These are phyloP conservation scores for Mycogone perniciosa DNA, from an alignment of 2,329 filamentous ascomycete genomes.

Conservation along the genomic window DNA sequence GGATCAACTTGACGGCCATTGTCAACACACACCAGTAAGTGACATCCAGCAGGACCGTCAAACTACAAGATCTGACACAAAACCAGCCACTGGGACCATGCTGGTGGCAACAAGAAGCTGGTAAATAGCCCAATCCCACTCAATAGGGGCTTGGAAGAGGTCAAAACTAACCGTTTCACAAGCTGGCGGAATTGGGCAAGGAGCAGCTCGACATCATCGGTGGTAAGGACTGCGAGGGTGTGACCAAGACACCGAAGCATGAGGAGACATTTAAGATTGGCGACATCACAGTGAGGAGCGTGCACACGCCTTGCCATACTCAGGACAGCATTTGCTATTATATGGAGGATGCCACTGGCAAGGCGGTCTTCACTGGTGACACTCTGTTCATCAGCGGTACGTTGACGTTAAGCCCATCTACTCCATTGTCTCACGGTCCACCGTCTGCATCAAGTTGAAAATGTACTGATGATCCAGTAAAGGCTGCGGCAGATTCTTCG, in stretches of 20 bases:
- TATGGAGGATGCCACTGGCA: conserved; percentile 69
- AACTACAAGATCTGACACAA: conserved; percentile 3
- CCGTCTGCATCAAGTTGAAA: background rate
- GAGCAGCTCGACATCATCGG: conserved; percentile 72
- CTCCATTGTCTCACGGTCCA: background rate
- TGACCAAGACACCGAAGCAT: conserved; percentile 70
- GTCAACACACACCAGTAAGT: conserved; percentile 95
- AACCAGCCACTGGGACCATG: conserved; percentile 82
- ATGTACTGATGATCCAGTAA: background rate
- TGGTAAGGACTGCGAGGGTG: conserved; percentile 76
- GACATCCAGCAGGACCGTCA: background rate
- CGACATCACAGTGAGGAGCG: conserved; percentile 70
- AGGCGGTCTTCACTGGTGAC: conserved; percentile 89
- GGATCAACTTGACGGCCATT: conserved; percentile 80
- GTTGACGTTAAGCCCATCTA: conserved; percentile 1
- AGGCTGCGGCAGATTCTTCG: conserved; percentile 95
- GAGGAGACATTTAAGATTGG: conserved; percentile 77
- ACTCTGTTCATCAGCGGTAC: conserved; percentile 88
- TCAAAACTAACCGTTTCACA: background rate
- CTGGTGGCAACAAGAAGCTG: conserved; percentile 81
- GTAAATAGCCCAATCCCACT: conserved; percentile 38
- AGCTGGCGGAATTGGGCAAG: conserved; percentile 43
- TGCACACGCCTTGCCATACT: conserved; percentile 97
- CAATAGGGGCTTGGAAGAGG: too few species aligned
- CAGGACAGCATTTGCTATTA: conserved; percentile 97